Conservation (phyloP, 2,329 filamentous ascomycete species). For the Triangularia setosa region DNA sequence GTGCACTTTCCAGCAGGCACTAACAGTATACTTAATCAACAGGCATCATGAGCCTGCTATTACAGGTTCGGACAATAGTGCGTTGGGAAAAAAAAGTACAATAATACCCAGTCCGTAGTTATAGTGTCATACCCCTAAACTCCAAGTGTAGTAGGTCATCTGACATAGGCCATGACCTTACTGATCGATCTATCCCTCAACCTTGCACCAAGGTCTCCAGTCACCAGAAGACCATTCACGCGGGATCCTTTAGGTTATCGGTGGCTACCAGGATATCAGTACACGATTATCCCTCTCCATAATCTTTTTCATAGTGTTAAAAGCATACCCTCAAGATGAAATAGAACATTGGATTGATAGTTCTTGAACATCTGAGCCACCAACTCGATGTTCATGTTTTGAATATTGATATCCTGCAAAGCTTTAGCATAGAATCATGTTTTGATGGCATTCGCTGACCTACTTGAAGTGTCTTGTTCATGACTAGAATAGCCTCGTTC, state of each 20-base stretch:
- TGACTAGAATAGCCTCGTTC: conserved; percentile 85
- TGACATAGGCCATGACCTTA: neutral
- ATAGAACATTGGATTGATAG: conserved; percentile 95
- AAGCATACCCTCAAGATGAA: conserved; percentile 85
- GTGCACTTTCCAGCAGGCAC: neutral
- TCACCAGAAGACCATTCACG: conserved; percentile 38
- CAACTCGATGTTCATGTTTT: conserved; percentile 98
- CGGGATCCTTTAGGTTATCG: conserved; percentile 75
- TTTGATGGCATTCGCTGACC: conserved; percentile 5
- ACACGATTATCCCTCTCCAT: neutral
- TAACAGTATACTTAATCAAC: neutral
- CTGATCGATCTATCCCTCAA: too few relatives aligned
- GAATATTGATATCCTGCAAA: conserved; percentile 85
- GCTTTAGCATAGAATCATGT: neutral
- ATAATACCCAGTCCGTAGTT: neutral
- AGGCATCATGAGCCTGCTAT: neutral
- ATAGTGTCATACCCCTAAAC: neutral
- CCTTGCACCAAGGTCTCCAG: too few relatives aligned
- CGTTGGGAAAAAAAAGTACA: neutral
- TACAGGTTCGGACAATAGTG: neutral
- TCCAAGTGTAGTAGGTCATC: neutral
- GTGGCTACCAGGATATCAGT: conserved; percentile 54
- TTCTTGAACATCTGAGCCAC: conserved; percentile 99
- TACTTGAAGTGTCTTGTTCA: conserved; percentile 91
- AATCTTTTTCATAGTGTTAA: neutral